Conservation (phyloP, 2,329 filamentous ascomycete species). For the Cercospora sesami region DNA sequence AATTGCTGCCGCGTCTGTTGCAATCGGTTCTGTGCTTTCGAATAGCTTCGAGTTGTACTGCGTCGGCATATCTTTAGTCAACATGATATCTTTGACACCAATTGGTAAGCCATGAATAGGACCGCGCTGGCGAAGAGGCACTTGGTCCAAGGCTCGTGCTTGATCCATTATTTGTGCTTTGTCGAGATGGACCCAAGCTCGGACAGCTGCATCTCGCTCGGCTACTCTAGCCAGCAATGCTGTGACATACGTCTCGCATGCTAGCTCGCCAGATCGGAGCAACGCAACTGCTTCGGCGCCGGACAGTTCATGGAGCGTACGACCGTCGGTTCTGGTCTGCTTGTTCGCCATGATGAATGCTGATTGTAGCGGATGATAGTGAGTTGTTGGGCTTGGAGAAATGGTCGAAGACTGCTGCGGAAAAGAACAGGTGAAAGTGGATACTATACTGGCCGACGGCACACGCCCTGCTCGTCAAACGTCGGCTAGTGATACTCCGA, state of each 20-base stretch:
- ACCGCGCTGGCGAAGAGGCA: constrained; percentile 52
- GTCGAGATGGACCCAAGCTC: constrained; percentile 54
- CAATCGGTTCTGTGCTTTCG: constrained; percentile 40
- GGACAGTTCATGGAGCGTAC: neutral
- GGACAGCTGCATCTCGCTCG: constrained; percentile 46
- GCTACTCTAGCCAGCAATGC: constrained; percentile 50
- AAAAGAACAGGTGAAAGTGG: neutral
- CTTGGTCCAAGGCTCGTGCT: constrained; percentile 16
- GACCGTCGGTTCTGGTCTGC: neutral
- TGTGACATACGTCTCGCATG: constrained; percentile 51
- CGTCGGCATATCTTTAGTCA: constrained; percentile 60
- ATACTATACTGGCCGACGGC: neutral
- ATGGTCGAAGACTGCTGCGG: neutral
- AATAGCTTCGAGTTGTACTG: constrained; percentile 58
- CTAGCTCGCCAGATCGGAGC: constrained; percentile 46
- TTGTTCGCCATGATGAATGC: neutral
- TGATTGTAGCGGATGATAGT: neutral
- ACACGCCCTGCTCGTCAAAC: neutral
- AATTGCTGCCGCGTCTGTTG: constrained; percentile 56
- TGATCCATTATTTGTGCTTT: constrained; percentile 53
- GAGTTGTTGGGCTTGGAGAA: neutral
- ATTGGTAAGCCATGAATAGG: constrained; percentile 59
- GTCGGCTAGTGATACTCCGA: neutral
- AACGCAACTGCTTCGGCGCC: neutral
- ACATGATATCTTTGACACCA: constrained; percentile 61